These are phyloP conservation scores for Microbotryum saponariae DNA, from an alignment of 1,284 basidiomycete species.

Conservation along the genomic window DNA sequence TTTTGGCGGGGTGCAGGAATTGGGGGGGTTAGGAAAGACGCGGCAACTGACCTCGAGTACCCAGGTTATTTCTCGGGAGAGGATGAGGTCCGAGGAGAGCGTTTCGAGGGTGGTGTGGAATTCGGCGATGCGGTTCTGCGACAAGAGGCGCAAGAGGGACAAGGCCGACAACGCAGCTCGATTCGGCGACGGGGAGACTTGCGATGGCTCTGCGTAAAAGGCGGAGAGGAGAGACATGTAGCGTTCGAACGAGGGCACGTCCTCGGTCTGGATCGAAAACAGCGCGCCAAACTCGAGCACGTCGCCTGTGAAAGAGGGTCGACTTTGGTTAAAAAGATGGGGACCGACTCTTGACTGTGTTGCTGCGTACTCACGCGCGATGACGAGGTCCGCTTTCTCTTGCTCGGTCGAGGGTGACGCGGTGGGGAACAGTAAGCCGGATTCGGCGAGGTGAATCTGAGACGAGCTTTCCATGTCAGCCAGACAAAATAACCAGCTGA, in stretches of 20 bases:
- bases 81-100: constrained; percentile 45
- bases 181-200: constrained; percentile 53
- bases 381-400: background rate
- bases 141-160: constrained; percentile 86
- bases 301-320: constrained; percentile 54
- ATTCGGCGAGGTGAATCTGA: constrained; percentile 69
- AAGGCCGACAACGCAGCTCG: constrained; percentile 86
- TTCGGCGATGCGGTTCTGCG: constrained; percentile 91
- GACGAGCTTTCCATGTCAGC: no score
- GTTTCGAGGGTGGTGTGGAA: constrained; percentile 99
- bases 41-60: constrained; percentile 14
- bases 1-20: no score
- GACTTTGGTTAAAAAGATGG: no score
- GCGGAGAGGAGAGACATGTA: constrained; percentile 88
- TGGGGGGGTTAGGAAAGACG: no score
- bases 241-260: constrained; percentile 86
- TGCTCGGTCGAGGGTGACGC: constrained; percentile 2
- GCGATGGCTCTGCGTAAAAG: constrained; percentile 79
- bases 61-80: constrained; percentile 28
- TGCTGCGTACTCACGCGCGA: background rate
- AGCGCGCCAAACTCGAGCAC: constrained; percentile 93
- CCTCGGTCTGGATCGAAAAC: constrained; percentile 77
- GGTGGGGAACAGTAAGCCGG: constrained; percentile 63
- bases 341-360: no score
- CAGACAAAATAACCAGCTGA: no score